phyloP scores from a whole-genome alignment of 2,329 filamentous ascomycete species.

The Byssochlamys sp. region DNA sequence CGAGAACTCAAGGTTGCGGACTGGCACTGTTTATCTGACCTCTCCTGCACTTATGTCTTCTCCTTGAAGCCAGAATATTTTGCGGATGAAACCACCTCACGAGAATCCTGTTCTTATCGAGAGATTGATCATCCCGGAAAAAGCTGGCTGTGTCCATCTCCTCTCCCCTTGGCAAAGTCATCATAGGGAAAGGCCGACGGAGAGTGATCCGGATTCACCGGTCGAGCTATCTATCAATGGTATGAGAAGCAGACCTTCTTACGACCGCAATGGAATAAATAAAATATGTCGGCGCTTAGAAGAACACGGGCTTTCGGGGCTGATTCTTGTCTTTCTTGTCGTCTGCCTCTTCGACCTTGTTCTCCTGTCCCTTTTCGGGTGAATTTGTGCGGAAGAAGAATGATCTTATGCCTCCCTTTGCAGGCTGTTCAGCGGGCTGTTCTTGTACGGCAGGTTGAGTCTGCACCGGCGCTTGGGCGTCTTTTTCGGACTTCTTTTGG shows the following conservation, averaged over 20 bases:
- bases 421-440: background rate
- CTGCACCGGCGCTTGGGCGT: background rate
- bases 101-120: background rate
- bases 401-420: background rate
- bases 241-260: background rate
- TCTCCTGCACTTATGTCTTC: too few relatives aligned
- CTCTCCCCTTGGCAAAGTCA: background rate
- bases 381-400: background rate
- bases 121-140: background rate
- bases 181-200: too few relatives aligned
- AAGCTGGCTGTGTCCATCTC: background rate
- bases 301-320: background rate
- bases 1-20: background rate
- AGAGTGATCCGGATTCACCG: background rate
- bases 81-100: background rate
- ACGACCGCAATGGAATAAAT: background rate
- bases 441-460: background rate
- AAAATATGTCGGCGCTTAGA: background rate
- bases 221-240: background rate
- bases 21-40: background rate
- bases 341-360: background rate
- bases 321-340: background rate
- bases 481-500: constrained; percentile 12
- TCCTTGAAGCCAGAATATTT: background rate
- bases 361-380: background rate